These are phyloP conservation scores for Tephrocybe sp. DNA, from an alignment of 768 basidiomycete species.

Conservation along the genomic window DNA sequence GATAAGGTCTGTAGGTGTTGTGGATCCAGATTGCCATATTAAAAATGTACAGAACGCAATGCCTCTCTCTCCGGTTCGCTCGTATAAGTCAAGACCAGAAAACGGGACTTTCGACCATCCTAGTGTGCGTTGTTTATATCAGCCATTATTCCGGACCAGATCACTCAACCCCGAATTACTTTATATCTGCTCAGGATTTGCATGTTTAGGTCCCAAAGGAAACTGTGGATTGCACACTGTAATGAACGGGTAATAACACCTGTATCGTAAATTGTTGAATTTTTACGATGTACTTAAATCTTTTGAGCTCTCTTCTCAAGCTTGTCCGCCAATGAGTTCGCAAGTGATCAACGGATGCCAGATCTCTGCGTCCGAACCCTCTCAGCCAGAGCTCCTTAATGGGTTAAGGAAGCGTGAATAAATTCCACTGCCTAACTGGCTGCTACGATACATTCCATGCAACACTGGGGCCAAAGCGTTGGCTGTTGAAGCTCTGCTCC, in stretches of 20 bases:
- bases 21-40: background rate
- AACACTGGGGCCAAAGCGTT: conserved; percentile 7
- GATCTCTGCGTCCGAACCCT: conserved; percentile 19
- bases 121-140: conserved; percentile 3
- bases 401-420: conserved; percentile 18
- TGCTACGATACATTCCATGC: conserved; percentile 10
- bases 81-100: background rate
- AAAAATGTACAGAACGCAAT: background rate
- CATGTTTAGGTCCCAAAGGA: background rate
- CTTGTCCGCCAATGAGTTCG: background rate
- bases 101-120: background rate
- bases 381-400: conserved; percentile 28
- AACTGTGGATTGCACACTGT: background rate
- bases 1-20: conserved; percentile 12
- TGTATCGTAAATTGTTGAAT: background rate
- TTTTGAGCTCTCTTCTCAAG: background rate
- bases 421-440: background rate
- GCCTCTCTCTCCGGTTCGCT: conserved; percentile 4
- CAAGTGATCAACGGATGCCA: background rate
- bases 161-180: background rate
- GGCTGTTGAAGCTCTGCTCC: conserved; percentile 18
- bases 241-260: too few species aligned
- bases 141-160: background rate
- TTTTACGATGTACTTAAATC: too few species aligned
- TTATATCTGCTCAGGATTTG: background rate